A percentile compares a stretch with the other conserved stretches of the same genome.
Conservation (phyloP, 768 basidiomycete species). For the Paxillus rubicundulus region DNA sequence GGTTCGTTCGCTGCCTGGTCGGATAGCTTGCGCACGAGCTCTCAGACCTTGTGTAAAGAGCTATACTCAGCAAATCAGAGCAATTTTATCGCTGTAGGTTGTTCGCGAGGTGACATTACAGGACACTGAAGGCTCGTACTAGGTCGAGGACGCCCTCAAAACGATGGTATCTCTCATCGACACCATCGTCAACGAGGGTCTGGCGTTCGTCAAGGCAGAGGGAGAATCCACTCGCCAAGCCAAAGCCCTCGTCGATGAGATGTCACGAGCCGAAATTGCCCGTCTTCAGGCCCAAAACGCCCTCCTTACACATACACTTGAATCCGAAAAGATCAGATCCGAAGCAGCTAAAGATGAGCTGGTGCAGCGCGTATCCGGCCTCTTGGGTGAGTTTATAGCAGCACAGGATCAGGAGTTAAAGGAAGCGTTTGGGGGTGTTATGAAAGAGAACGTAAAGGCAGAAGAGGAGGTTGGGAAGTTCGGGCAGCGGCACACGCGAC, state of each 20-base stretch:
- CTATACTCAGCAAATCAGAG: slow-evolving; percentile 42
- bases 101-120: neutral
- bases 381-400: slow-evolving; percentile 68
- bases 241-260: slow-evolving; percentile 45
- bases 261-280: slow-evolving; percentile 51
- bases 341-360: slow-evolving; percentile 71
- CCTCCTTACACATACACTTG: slow-evolving; percentile 56
- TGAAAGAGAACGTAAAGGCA: slow-evolving; percentile 53
- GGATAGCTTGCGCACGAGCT: slow-evolving; percentile 47
- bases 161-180: slow-evolving; percentile 61
- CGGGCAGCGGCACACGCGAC: slow-evolving; percentile 45
- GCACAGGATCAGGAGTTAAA: slow-evolving; percentile 66
- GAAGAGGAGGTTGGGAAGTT: slow-evolving; percentile 51
- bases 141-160: slow-evolving; percentile 58
- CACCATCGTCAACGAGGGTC: slow-evolving; percentile 53
- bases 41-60: slow-evolving; percentile 46
- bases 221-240: slow-evolving; percentile 48
- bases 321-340: slow-evolving; percentile 62
- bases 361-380: slow-evolving; percentile 67
- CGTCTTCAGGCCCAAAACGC: slow-evolving; percentile 72
- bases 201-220: slow-evolving; percentile 56
- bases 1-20: slow-evolving; percentile 56
- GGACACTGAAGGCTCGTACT: slow-evolving; percentile 8
- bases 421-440: slow-evolving; percentile 52
- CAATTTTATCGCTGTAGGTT: slow-evolving; percentile 46